Evolutionary conservation across 495 filamentous ascomycete genomes (phyloP).

Genomic region (Acidiella bohemica): DNA sequence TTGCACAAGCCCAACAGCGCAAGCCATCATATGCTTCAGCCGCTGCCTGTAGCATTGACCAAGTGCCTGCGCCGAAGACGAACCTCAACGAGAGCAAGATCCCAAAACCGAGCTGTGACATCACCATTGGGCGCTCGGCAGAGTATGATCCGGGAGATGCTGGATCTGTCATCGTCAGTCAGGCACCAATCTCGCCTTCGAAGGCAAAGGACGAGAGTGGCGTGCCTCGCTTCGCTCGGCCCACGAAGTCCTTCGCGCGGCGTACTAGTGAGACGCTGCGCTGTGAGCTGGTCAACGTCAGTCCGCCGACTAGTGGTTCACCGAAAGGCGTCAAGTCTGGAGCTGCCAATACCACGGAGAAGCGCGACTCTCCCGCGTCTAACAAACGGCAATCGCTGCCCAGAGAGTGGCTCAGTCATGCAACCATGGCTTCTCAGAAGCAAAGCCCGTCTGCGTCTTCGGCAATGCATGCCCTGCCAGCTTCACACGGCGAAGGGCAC

Average conservation of each 20-base stretch:
- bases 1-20: neutral
- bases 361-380: neutral
- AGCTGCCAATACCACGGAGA: constrained; percentile 1
- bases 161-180: constrained; percentile 4
- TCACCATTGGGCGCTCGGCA: neutral
- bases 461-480: neutral
- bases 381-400: constrained; percentile 16
- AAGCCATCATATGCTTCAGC: constrained; percentile 1
- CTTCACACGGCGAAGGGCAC: constrained; percentile 1
- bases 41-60: neutral
- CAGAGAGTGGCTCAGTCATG: constrained; percentile 1
- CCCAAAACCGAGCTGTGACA: neutral
- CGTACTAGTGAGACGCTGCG: constrained; percentile 7
- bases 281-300: neutral
- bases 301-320: neutral
- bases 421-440: neutral
- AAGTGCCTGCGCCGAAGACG: neutral
- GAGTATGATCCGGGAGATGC: neutral
- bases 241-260: constrained; percentile 11
- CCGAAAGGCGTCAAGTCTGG: neutral
- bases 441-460: neutral
- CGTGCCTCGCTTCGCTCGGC: constrained; percentile 11
- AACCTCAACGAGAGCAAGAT: constrained; percentile 6
- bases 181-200: neutral
- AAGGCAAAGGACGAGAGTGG: neutral